phyloP scores from a whole-genome alignment of 106 monocot genomes.

The Platanthera zijinensis region DNA sequence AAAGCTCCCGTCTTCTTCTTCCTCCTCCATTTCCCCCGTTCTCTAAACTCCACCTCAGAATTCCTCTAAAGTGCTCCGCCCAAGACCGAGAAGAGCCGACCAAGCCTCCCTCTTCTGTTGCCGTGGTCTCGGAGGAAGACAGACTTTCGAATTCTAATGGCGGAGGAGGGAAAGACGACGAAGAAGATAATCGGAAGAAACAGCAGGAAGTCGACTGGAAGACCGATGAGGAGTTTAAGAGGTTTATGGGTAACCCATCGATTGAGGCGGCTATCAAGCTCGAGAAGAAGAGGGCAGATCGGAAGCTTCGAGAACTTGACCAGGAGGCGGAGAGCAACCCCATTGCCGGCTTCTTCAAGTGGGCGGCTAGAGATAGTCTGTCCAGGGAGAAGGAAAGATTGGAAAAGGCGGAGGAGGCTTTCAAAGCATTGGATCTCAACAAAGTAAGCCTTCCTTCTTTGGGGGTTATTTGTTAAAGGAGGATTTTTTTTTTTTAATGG shows the following conservation, averaged over 20 bases:
- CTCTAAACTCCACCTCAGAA: background rate
- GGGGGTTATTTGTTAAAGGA: background rate
- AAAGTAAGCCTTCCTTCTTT: slow-evolving; percentile 29
- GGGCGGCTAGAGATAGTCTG: slow-evolving; percentile 27
- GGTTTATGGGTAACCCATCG: slow-evolving; percentile 84
- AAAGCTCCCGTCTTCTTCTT: background rate
- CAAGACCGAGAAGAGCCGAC: slow-evolving; percentile 16
- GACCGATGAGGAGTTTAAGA: slow-evolving; percentile 83
- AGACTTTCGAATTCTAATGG: background rate
- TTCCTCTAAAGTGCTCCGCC: slow-evolving; percentile 9
- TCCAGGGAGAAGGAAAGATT: slow-evolving; percentile 66
- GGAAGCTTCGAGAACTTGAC: slow-evolving; percentile 60
- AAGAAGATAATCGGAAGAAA: slow-evolving; percentile 14
- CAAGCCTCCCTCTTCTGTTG: slow-evolving; percentile 6
- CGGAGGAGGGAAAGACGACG: slow-evolving; percentile 8
- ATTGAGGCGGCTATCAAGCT: slow-evolving; percentile 88
- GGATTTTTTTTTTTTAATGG: background rate
- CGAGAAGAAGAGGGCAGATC: slow-evolving; percentile 79
- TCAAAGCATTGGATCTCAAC: slow-evolving; percentile 87
- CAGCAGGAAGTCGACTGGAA: slow-evolving; percentile 83
- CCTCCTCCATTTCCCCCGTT: background rate
- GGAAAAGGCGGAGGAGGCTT: slow-evolving; percentile 69
- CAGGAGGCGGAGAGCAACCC: slow-evolving; percentile 37
- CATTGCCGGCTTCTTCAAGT: slow-evolving; percentile 33
- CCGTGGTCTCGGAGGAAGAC: slow-evolving; percentile 13